Evolutionary conservation across 140 eudicot species (phyloP).

Genomic region (Ambrosia hybrid): DNA sequence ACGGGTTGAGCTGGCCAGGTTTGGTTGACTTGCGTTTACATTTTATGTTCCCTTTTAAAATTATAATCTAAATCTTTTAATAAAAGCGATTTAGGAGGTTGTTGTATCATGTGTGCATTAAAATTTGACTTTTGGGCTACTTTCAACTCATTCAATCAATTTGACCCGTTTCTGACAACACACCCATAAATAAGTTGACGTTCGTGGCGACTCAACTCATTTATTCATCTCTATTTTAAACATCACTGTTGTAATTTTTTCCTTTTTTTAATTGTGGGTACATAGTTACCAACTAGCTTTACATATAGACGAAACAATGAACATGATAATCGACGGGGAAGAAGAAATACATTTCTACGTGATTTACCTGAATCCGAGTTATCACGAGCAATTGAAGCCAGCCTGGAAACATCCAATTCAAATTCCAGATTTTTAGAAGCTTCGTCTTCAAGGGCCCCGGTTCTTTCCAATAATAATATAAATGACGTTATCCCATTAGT

Average conservation of each 20-base stretch:
- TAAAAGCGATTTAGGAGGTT: neutral
- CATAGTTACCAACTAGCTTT: slow-evolving; percentile 83
- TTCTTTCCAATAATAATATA: slow-evolving; percentile 8
- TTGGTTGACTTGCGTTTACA: neutral
- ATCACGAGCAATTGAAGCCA: slow-evolving; percentile 78
- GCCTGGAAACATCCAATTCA: slow-evolving; percentile 47
- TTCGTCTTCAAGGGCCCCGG: slow-evolving; percentile 29
- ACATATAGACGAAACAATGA: slow-evolving; percentile 66
- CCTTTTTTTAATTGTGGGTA: slow-evolving; percentile 3
- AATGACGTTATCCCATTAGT: slow-evolving; percentile 50
- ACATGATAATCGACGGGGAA: slow-evolving; percentile 66
- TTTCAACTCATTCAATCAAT: neutral
- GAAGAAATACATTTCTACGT: slow-evolving; percentile 56
- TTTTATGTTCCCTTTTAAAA: neutral
- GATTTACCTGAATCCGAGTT: slow-evolving; percentile 65
- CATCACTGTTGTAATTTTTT: neutral
- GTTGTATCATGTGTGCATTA: neutral
- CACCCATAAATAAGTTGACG: neutral
- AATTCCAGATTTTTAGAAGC: slow-evolving; percentile 31
- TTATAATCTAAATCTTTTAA: neutral
- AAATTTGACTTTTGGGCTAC: neutral
- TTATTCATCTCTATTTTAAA: slow-evolving; percentile 4
- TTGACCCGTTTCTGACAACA: neutral
- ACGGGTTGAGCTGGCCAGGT: neutral
- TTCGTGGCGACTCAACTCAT: no score